Percentiles rank a stretch among this genome's conserved stretches.
Conservation (phyloP, 495 filamentous ascomycete species). For the Lichenothelia convexa region DNA sequence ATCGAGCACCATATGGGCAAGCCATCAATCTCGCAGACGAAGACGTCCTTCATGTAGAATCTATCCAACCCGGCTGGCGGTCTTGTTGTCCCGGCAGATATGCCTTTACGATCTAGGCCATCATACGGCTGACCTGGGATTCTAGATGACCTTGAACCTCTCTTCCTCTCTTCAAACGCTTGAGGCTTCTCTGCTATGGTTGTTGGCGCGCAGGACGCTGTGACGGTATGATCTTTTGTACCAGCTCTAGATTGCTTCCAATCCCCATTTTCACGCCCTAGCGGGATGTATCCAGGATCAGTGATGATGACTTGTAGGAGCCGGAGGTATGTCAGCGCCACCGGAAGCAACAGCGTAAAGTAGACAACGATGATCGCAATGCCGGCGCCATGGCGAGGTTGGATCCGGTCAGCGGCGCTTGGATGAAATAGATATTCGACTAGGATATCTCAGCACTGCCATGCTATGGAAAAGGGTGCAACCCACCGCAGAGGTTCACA, state of each 20-base stretch:
- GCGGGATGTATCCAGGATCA: conserved; percentile 52
- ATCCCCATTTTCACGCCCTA: conserved; percentile 22
- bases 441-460: too few species aligned
- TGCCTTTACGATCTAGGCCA: not conserved
- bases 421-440: conserved; percentile 11
- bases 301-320: conserved; percentile 41
- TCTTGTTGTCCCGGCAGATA: conserved; percentile 1
- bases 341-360: conserved; percentile 45
- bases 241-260: not conserved
- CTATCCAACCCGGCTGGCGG: conserved; percentile 6
- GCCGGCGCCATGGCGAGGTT: conserved; percentile 34
- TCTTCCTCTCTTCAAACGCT: too few species aligned
- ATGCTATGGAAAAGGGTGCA: too few species aligned
- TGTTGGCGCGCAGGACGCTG: not conserved
- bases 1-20: conserved; percentile 61
- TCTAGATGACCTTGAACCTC: too few species aligned
- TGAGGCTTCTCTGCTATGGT: not conserved
- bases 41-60: conserved; percentile 12
- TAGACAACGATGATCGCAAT: conserved; percentile 53
- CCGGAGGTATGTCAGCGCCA: conserved; percentile 49
- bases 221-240: not conserved
- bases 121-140: not conserved
- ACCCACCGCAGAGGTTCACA: not conserved
- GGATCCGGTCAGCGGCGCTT: conserved; percentile 14
- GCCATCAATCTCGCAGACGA: conserved; percentile 42